A percentile compares a stretch with the other conserved stretches of the same genome.
phyloP scores from a whole-genome alignment of 2,329 filamentous ascomycete species.

The Biscogniauxia marginata region DNA sequence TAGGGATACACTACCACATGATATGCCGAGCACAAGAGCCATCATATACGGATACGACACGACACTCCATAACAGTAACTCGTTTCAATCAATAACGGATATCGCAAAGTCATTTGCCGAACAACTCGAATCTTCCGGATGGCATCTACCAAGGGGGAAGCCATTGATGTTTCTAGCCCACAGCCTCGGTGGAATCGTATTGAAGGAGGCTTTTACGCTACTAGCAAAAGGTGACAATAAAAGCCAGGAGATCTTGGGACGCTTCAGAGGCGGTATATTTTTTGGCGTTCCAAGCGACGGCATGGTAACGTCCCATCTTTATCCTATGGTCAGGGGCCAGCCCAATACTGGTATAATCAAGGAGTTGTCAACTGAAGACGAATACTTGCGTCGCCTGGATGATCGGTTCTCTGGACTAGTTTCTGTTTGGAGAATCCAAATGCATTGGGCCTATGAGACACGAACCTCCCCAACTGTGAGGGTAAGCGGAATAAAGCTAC shows the following conservation, averaged over 20 bases:
- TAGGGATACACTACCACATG: constrained; percentile 20
- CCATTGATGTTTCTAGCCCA: constrained; percentile 26
- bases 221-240: constrained; percentile 8
- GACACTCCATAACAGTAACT: constrained; percentile 17
- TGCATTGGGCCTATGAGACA: constrained; percentile 26
- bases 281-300: constrained; percentile 26
- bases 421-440: not conserved
- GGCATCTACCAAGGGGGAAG: constrained; percentile 12
- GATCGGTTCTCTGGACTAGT: constrained; percentile 15
- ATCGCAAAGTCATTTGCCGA: constrained; percentile 17
- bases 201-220: constrained; percentile 21
- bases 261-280: constrained; percentile 19
- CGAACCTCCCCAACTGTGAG: constrained; percentile 17
- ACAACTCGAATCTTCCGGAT: constrained; percentile 15
- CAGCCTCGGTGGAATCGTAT: constrained; percentile 26
- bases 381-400: constrained; percentile 13
- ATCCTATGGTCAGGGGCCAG: constrained; percentile 18
- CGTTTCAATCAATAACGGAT: constrained; percentile 24
- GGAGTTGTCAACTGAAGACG: constrained; percentile 10
- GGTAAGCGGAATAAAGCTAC: constrained; percentile 7
- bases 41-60: constrained; percentile 28
- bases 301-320: constrained; percentile 20
- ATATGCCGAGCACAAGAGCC: constrained; percentile 11
- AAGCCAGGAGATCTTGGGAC: not conserved
- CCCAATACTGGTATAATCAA: constrained; percentile 15